Evolutionary conservation across 1,284 basidiomycete genomes (phyloP), one percentile per base, ranked within the genome.

Genomic region (Ceratobasidium sp.): DNA sequence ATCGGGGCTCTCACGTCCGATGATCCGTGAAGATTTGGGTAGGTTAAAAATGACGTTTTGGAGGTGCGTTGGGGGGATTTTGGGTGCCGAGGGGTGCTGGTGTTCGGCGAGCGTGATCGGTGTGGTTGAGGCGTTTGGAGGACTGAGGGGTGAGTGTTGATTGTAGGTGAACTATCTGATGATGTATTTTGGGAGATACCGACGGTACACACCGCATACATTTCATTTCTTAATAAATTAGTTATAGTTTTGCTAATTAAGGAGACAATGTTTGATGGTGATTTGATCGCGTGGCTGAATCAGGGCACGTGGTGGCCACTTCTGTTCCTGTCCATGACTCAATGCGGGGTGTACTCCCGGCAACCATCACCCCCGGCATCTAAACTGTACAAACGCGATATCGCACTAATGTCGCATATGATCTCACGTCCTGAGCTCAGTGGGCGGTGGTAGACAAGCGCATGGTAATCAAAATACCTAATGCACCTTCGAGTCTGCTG

Each of bases 401-500:
- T 36, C 47, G 66, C 66, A 69, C 41, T 69, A 69, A 69, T 69
- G 33, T 53, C 66, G 51, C 66, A 69, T 69, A 47, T 69, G 66
- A 59, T 69, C 66, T 69, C 66, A 69, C 66, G 66, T 69, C 54
- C 53, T 22, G 64, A 67, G 64, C 64, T 67, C 64, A 67, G 64
- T 69, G 66, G 47, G 36, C 48, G 57, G 51, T 51, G 36, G 53
- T 22, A 36, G 53, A 36, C 53, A 22, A 57, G 48, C 33, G 51
- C 51, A 67, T 66, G 65, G 65, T 44, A 69, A 69, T 69, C 66
- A 48, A 59, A 56, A 69, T 69, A 59, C 66, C 36, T 53, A 69
- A 69, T 44, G 66, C 41, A 29, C 24, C 50, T 67, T 51, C 64
- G 22, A 4, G 53, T 54, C 8, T 33, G 50, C 53, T 19, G 27